Evolutionary conservation across 768 basidiomycete species (phyloP).

Genomic region (Boletus edulis): DNA sequence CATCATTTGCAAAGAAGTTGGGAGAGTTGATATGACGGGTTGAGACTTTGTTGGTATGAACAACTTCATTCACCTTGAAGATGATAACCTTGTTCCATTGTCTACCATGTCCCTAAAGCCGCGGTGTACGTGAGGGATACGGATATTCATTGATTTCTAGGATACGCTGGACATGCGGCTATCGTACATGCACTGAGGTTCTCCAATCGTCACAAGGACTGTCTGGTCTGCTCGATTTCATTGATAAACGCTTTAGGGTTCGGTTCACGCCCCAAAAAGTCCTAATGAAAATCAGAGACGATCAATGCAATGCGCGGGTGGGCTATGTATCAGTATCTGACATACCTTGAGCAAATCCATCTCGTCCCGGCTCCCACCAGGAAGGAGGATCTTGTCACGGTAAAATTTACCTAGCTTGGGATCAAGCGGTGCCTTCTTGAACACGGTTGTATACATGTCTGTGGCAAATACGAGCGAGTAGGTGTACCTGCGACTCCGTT

Average conservation of each 20-base stretch:
- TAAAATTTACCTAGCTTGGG: constrained; percentile 63
- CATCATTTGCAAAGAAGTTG: not conserved
- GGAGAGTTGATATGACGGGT: constrained; percentile 7
- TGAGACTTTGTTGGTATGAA: too few species aligned
- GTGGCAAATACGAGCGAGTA: constrained; percentile 67
- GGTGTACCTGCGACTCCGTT: constrained; percentile 45
- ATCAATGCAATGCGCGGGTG: not conserved
- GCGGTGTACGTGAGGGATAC: too few species aligned
- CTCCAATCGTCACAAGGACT: not conserved
- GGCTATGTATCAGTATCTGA: not conserved
- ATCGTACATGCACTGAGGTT: too few species aligned
- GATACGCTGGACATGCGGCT: too few species aligned
- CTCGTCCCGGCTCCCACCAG: constrained; percentile 74
- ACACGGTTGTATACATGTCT: constrained; percentile 67
- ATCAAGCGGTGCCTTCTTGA: constrained; percentile 73
- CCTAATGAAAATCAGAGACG: constrained; percentile 35
- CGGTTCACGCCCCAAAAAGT: constrained; percentile 75
- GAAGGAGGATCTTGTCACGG: constrained; percentile 69
- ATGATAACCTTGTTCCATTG: too few species aligned
- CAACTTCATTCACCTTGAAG: too few species aligned
- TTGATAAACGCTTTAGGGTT: constrained; percentile 74
- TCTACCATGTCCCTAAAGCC: too few species aligned
- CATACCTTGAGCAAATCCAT: constrained; percentile 65
- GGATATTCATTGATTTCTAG: too few species aligned
- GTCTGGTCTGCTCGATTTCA: constrained; percentile 52